Evolutionary conservation across 208 protist species (phyloP).

Genomic region (Trichomonas vaginalis): DNA sequence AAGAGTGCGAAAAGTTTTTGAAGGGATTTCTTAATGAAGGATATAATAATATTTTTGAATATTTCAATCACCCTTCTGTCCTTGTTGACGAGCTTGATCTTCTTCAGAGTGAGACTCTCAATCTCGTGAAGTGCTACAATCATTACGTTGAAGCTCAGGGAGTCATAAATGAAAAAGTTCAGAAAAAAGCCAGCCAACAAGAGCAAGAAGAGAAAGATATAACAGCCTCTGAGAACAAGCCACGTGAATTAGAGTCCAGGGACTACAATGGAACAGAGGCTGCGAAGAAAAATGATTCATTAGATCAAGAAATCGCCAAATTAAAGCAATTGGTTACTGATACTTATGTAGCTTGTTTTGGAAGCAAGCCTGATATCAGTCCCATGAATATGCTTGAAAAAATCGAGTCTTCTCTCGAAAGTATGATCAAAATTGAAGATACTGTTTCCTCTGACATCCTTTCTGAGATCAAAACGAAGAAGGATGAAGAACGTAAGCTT

Average conservation of each 20-base stretch:
- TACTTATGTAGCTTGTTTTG: not conserved
- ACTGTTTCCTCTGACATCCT: not conserved
- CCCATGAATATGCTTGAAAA: not conserved
- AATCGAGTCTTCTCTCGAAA: not conserved
- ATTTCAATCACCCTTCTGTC: not conserved
- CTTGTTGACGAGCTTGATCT: not conserved
- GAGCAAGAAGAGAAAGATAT: not conserved
- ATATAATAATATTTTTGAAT: not conserved
- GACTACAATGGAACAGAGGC: not conserved
- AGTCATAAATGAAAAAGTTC: not conserved
- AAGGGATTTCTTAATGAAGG: not conserved
- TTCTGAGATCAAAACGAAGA: not conserved
- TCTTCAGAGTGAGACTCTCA: not conserved
- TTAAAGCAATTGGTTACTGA: not conserved
- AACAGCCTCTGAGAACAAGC: not conserved
- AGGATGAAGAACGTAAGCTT: not conserved
- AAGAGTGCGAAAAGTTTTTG: not conserved
- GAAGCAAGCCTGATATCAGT: not conserved
- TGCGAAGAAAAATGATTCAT: not conserved
- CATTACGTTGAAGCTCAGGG: not conserved
- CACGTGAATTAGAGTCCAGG: not conserved
- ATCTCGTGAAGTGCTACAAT: not conserved
- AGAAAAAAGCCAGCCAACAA: not conserved
- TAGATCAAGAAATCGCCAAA: not conserved
- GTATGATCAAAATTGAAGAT: not conserved